Base-by-base conservation (phyloP, 768 basidiomycete genomes). In the Agrocybe chaxingu region DNA sequence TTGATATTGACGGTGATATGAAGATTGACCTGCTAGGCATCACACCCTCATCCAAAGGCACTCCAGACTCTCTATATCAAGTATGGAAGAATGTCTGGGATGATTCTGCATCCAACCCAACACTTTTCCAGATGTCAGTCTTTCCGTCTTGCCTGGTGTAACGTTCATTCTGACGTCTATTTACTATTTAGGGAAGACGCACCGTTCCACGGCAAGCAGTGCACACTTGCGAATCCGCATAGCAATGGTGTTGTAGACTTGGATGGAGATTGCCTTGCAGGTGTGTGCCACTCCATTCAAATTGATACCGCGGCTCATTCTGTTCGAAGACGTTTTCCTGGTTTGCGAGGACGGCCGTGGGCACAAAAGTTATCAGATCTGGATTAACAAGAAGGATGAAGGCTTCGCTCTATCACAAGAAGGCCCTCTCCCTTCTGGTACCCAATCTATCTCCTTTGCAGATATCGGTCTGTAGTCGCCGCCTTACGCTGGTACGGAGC, bases 181-280 rank as follows among this genome's bases (percentile, higher is more conserved):
- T 36, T 44, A 91, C 34, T n/a, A 10, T 31, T 36, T 44, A 91
- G 88, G 7, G 65, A 69, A 30, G 73, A 82, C 40, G 80, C 88
- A 1, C 76, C 77, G 11, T 81, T 92, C 57, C 66, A 74, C 16
- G 84, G 80, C 10, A 57, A 74, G 29, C 82, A 84, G 38, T 99
- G 97, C 67, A 77, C 70, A 8, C 65, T 92, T n/a, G 80, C 90
- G 8, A 84, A 86, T 55, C 95, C 96, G 4, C 97, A 98, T 63
- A 93, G 89, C 62, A 97, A 95, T 66, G 95, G 94, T 0, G 87
- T 94, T 12, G 80, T 98, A 4, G 97, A 99, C 61, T 71, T 99
- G 35, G 82, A 98, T 54, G 97, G 97, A 9, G 97, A 99, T 66
- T 98, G 97, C 66, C 76, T 97, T 3, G 92, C 95, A 55, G 92